Evolutionary conservation across 768 basidiomycete genomes (phyloP), one percentile per base, ranked within the genome.

Genomic region (Mycena amicta): DNA sequence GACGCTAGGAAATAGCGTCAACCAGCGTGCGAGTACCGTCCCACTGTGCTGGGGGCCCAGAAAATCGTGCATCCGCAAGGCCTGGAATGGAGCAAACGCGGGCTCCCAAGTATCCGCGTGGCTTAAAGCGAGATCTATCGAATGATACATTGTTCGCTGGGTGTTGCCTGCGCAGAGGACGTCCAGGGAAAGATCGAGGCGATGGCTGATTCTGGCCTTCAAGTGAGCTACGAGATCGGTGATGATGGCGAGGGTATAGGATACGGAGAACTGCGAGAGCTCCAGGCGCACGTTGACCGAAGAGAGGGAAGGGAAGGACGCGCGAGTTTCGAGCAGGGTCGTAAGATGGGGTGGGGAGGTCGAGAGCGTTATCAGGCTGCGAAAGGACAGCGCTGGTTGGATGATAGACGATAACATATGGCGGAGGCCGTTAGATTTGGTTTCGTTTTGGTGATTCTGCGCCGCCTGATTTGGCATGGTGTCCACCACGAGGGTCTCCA

Each of bases 21-120:
- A 3, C 59, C 59, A 60, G 2, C 53, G 47, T 28, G 59, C 53
- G 4, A 60, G 50, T 13, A 52, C 22, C 2, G 22, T 6, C 33
- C 39, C 13, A 20, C 27, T 55, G 12, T 46, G 12, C 27, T n/a
- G 16, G 23, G 8, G 6, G 18, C 23, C 23, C 22, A 30, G 22
- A 16, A 43, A 60, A 46, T 52, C 53, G 18, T 46, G 20, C 8
- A 60, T n/a, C 3, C 43, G 53, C 49, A 60, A 23, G 5, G 54
- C 28, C 30, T 30, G 18, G 20, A 60, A 41, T 2, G 39, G 13
- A 2, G 37, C 46, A 23, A 60, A 60, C 4, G 53, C 53, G 4
- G 31, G 20, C 3, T 41, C 49, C 59, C 59, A 60, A 2, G 15
- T 5, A 1, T 3, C 3, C 6, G 28, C 59, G 33, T 55, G 39